Base-by-base conservation (phyloP, 1,284 basidiomycete species). In the Bjerkandera adusta region DNA sequence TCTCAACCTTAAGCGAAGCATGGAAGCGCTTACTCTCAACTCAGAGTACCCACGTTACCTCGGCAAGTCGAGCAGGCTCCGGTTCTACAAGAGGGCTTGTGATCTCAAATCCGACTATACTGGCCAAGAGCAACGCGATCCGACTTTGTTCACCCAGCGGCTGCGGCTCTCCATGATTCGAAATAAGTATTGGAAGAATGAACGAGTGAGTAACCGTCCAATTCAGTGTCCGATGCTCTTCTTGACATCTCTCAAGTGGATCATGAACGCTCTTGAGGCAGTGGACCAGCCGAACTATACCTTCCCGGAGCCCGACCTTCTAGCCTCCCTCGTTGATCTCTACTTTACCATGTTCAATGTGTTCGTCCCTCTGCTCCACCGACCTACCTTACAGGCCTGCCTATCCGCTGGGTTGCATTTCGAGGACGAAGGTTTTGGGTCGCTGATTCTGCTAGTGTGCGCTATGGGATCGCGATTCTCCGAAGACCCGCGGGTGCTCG, bases 381-480 rank as follows among this genome's bases (percentile, higher is more conserved):
- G 82, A 0, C 81, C 81, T 1, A 83, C 81, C 18, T 92, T 95
- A 55, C 77, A 88, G 49, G 65, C 68, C 13, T 70, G 76, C 35
- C 65, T 89, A 33, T 62, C 64, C 13, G 72, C 77, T 5, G 75
- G 76, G 2, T 60, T 83, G 18, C 83, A 91, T 61, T 63, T 71
- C n/a, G 71, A 64, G 7, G 80, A 90, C 58, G 47, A 70, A 5
- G 68, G 77, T 12, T 92, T 92, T 61, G 85, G 77, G 12, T 76
- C 77, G n/a, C 77, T 85, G 3, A 75, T 89, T 37, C 67, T 92
- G 27, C 68, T 90, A 32, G 78, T 92, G 0, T 91, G 89, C 61
- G 88, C 92, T 0, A 70, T 83, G 44, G 91, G 81, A 1, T 69
- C 87, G 0, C 76, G 85, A 20, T 86, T 75, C 59, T 79, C 81